Conservation (phyloP, 1,139 yeast genomes). For the Saccharomyces hybrid region DNA sequence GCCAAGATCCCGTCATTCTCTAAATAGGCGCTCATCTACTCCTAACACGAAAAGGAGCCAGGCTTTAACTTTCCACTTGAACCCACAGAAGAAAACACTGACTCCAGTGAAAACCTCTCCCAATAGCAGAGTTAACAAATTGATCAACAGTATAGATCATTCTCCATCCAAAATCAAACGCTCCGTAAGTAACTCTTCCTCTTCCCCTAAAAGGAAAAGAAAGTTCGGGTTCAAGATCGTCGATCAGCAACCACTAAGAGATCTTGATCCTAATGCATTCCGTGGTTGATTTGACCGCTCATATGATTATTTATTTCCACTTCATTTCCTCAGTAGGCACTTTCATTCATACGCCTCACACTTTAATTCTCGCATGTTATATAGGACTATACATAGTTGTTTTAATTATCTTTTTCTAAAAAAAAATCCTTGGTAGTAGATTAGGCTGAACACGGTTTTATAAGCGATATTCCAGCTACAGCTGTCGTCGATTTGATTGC, state of each 20-base stretch:
- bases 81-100: conserved; percentile 24
- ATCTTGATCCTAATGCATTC: background rate
- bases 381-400: background rate
- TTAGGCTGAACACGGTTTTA: too few relatives aligned
- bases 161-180: conserved; percentile 2
- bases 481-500: background rate
- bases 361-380: background rate
- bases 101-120: conserved; percentile 29
- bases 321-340: background rate
- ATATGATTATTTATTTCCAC: background rate
- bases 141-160: conserved; percentile 20
- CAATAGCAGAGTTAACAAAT: conserved; percentile 28
- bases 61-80: conserved; percentile 29
- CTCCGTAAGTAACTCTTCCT: conserved; percentile 1
- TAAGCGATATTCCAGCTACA: background rate
- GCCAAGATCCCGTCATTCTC: background rate
- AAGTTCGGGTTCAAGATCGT: background rate
- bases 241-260: background rate
- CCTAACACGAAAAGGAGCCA: conserved; percentile 21
- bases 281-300: background rate
- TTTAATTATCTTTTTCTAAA: background rate
- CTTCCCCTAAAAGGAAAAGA: background rate
- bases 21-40: background rate
- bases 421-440: too few relatives aligned
- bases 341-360: background rate